Percentiles rank a stretch among this genome's conserved stretches.
These are phyloP conservation scores for Solanum chacoense DNA, from an alignment of 305 asterid genomes.

Conservation along the genomic window DNA sequence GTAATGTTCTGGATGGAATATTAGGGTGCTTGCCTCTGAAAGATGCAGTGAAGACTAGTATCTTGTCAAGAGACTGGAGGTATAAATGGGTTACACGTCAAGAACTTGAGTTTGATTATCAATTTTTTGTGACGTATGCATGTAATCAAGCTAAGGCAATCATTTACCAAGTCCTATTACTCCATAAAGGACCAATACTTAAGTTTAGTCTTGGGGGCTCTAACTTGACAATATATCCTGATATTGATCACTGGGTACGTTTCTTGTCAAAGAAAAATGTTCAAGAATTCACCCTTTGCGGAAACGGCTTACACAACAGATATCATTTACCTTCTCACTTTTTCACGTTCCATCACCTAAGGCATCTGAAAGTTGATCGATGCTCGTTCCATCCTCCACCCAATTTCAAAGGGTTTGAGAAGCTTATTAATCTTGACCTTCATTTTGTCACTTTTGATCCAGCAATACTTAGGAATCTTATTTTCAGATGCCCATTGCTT, in stretches of 20 bases:
- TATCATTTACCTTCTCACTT: background rate
- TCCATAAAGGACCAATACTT: background rate
- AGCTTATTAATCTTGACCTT: constrained; percentile 7
- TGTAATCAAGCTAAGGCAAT: background rate
- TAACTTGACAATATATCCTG: background rate
- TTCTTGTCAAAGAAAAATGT: background rate
- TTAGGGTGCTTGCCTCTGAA: background rate
- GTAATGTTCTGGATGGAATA: background rate
- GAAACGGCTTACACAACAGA: background rate
- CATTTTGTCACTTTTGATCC: background rate
- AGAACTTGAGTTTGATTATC: background rate
- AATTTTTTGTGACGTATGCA: background rate
- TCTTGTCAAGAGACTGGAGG: background rate
- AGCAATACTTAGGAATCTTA: background rate
- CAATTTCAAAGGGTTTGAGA: constrained; percentile 32
- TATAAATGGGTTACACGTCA: background rate
- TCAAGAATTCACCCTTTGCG: background rate
- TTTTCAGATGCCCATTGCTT: background rate
- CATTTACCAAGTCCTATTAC: background rate
- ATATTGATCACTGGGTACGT: background rate
- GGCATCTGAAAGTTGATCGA: background rate
- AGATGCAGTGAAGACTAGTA: background rate
- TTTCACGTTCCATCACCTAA: background rate
- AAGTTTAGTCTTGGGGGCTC: background rate
- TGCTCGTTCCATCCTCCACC: constrained; percentile 9